Evolutionary conservation across 1,284 basidiomycete genomes (phyloP).

Genomic region (Wallemia hederae): DNA sequence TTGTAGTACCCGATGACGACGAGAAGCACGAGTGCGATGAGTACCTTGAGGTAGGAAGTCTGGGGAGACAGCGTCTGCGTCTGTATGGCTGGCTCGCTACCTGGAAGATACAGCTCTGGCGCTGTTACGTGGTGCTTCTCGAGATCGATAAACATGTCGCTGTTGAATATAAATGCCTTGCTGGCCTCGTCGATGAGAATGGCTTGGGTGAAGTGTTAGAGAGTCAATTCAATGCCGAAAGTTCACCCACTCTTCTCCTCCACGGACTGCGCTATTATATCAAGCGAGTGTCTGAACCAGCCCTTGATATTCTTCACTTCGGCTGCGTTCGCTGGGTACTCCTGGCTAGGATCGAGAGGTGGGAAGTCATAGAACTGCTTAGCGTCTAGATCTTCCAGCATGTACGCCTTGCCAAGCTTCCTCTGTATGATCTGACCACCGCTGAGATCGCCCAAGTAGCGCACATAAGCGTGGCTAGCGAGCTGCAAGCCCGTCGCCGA

Average conservation of each 20-base stretch:
- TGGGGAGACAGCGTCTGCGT: too few species aligned
- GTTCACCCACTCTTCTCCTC: conserved; percentile 24
- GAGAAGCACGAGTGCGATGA: not conserved
- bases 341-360: conserved; percentile 20
- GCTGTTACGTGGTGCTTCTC: not conserved
- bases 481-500: not conserved
- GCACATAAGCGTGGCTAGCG: conserved; percentile 36
- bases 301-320: conserved; percentile 46
- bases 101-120: not conserved
- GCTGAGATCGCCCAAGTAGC: conserved; percentile 58
- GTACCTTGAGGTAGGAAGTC: not conserved
- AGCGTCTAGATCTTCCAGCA: conserved; percentile 24
- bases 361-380: conserved; percentile 44
- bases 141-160: conserved; percentile 24
- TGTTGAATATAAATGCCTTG: conserved; percentile 35
- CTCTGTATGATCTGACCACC: conserved; percentile 47
- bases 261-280: conserved; percentile 34
- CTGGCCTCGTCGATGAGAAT: conserved; percentile 32
- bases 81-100: not conserved
- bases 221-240: conserved; percentile 7
- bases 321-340: conserved; percentile 14
- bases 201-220: conserved; percentile 11
- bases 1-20: not conserved
- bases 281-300: conserved; percentile 31
- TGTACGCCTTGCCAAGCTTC: conserved; percentile 34